Base-by-base conservation (phyloP, 1,139 yeast genomes). In the Hansenula sp. region DNA sequence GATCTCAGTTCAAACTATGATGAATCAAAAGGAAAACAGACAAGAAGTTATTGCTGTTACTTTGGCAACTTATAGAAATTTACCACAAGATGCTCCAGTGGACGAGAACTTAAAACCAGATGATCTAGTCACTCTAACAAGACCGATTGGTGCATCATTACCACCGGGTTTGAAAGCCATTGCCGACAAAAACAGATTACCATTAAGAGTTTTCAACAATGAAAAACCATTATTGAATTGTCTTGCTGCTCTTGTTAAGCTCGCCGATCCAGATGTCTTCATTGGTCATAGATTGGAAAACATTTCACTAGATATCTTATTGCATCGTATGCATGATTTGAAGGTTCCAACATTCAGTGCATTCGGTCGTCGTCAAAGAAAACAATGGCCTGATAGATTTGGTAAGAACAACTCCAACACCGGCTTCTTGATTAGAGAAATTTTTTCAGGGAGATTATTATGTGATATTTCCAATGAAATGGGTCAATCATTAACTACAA, bases 381-480 rank as follows among this genome's bases (percentile, higher is more conserved):
- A 76, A 52, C 72, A 69, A 21, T 88, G 95, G 90, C 96, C 96
- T 1, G 83, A 77, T 32, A 76, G 73, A 50, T 84, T 83, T 59
- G 84, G 82, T 30, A 72, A 73, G 47, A 72, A 71, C 46, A 78
- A 74, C 49, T 58, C 61, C 43, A 66, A 62, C 43, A 69, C 65
- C 62, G 74, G 71, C 51, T 78, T 75, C 57, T 73, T 73, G 38
- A 68, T 84, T 42, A 71, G 88, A 43, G 90, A 87, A 45, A 75
- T 89, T 19, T 77, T 85, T 58, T 81, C 90, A 36, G 99, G 99
- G 31, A 76, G 99, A 54, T 74, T 94, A 47, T 62, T 91, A 45
- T 88, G 97, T 72, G 99, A 94, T 66, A 79, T 94, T 59, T 90
- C 94, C 42, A 93, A 93, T 63, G 96, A 90, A 58, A 79, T 91